phyloP scores from a whole-genome alignment of 2,329 filamentous ascomycete genomes.

The Fusarium sp. region DNA sequence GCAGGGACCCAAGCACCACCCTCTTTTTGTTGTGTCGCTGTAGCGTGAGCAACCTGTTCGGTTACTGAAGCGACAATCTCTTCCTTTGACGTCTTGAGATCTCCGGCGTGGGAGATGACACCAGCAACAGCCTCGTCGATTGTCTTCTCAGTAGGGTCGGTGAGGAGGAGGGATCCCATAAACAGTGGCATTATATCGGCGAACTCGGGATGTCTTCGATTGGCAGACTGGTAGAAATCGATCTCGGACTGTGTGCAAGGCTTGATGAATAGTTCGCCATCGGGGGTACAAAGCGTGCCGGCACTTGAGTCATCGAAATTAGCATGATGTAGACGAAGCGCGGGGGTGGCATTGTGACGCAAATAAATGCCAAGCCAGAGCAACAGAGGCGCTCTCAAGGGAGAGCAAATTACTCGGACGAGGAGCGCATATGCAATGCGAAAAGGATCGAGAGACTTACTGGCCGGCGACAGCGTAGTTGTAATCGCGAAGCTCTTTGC shows the following conservation, averaged over 20 bases:
- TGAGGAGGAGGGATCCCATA: constrained; percentile 81
- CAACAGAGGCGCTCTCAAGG: neutral
- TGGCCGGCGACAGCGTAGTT: constrained; percentile 84
- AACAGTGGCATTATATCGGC: constrained; percentile 84
- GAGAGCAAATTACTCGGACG: neutral
- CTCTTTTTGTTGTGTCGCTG: constrained; percentile 24
- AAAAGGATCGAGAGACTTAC: constrained; percentile 61
- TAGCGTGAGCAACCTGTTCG: constrained; percentile 43
- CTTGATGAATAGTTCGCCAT: constrained; percentile 91
- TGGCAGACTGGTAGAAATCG: constrained; percentile 84
- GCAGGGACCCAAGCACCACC: constrained; percentile 57
- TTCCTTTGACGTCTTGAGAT: constrained; percentile 46
- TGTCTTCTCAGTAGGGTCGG: constrained; percentile 58
- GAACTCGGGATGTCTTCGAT: constrained; percentile 74
- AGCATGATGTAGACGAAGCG: constrained; percentile 12
- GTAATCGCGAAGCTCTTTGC: constrained; percentile 72
- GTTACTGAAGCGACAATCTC: constrained; percentile 47
- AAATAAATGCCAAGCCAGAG: constrained; percentile 8
- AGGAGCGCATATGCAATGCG: constrained; percentile 16
- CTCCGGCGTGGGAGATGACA: constrained; percentile 51
- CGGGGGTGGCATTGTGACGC: constrained; percentile 23
- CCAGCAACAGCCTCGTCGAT: constrained; percentile 60
- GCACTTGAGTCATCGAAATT: constrained; percentile 66
- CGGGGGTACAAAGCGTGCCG: constrained; percentile 84
- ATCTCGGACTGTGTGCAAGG: constrained; percentile 89